Evolutionary conservation across 2,329 filamentous ascomycete species (phyloP).

Genomic region (Blumeriella jaapii): DNA sequence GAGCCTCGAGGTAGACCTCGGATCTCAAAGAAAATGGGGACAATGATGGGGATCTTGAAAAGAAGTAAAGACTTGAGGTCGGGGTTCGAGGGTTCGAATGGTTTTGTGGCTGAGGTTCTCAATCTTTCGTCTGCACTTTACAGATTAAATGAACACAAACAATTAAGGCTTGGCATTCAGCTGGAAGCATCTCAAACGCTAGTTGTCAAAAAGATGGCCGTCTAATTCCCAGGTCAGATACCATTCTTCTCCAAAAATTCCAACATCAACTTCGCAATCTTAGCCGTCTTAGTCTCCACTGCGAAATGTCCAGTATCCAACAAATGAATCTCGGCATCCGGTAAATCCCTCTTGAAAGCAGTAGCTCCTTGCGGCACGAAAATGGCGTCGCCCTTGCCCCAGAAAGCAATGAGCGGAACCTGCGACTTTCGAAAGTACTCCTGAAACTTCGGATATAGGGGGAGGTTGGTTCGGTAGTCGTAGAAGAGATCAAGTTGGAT

Average conservation of each 20-base stretch:
- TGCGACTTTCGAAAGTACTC: slow-evolving; percentile 38
- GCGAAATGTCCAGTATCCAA: slow-evolving; percentile 48
- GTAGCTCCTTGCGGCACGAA: slow-evolving; percentile 41
- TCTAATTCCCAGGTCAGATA: slow-evolving; percentile 8
- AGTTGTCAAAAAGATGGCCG: too few relatives aligned
- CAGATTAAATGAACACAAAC: too few relatives aligned
- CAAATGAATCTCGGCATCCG: slow-evolving; percentile 35
- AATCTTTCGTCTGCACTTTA: too few relatives aligned
- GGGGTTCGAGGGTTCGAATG: too few relatives aligned
- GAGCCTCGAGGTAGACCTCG: too few relatives aligned
- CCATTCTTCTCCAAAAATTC: slow-evolving; percentile 20
- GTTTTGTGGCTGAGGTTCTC: too few relatives aligned
- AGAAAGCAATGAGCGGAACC: slow-evolving; percentile 43
- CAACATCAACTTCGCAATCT: slow-evolving; percentile 19
- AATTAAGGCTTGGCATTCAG: too few relatives aligned
- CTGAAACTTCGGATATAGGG: slow-evolving; percentile 43
- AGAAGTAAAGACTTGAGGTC: too few relatives aligned
- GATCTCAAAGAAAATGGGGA: too few relatives aligned
- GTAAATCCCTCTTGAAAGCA: slow-evolving; percentile 39
- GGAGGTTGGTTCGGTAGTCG: slow-evolving; percentile 44
- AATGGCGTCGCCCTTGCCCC: slow-evolving; percentile 45
- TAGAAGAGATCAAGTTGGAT: slow-evolving; percentile 45
- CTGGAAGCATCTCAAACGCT: too few relatives aligned
- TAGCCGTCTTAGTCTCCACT: slow-evolving; percentile 14
- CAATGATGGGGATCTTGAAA: too few relatives aligned